Base-by-base conservation (phyloP, 2,329 filamentous ascomycete species). In the Amesomyces nigricolor region DNA sequence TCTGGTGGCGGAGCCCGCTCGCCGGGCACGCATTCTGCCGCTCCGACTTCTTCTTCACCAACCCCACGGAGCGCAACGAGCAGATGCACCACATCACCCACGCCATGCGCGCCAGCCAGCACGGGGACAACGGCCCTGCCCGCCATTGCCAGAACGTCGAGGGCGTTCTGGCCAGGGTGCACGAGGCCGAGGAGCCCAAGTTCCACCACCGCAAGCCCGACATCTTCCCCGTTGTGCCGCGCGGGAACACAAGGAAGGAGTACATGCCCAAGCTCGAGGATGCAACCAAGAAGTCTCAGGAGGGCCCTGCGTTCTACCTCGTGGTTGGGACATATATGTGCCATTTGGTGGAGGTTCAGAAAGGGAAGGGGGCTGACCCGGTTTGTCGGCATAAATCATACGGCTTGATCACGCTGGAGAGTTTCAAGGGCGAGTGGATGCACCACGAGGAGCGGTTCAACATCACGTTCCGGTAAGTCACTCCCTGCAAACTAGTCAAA, bases 401-500 rank as follows among this genome's bases (percentile, higher is more conserved):
- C 57, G 80, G 80, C 1, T 68, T 81, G 26, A 75, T 81, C 6
- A 79, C 75, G 0, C 68, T 83, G 53, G 76, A 78, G 54, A 71
- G 71, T 14, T 76, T 82, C 58, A 73, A 72, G 51, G 77, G 78
- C 1, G 78, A 78, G 32, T 76, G 78, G 61, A 68, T 70, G 2
- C 71, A 73, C 2, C 75, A 79, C 56, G 78, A 82, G 61, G 79
- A 83, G 65, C 72, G 79, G 14, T 82, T 83, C 61, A 73, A 76
- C 37, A 72, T 83, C 61, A 71, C 73, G 29, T 82, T 82, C 63
- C 76, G 78, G 75, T 79, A 69, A 68, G 74, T 47, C 7, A 2
- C 4, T n/a, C 14, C 8, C 35, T 22, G 9, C 39, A 51, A 63
- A 51, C 5, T 10, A 38, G 26, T 1, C 8, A 26, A 38, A 32